These are phyloP conservation scores for Acanthamoeba healyi DNA, from an alignment of 208 protist species.

Conservation along the genomic window DNA sequence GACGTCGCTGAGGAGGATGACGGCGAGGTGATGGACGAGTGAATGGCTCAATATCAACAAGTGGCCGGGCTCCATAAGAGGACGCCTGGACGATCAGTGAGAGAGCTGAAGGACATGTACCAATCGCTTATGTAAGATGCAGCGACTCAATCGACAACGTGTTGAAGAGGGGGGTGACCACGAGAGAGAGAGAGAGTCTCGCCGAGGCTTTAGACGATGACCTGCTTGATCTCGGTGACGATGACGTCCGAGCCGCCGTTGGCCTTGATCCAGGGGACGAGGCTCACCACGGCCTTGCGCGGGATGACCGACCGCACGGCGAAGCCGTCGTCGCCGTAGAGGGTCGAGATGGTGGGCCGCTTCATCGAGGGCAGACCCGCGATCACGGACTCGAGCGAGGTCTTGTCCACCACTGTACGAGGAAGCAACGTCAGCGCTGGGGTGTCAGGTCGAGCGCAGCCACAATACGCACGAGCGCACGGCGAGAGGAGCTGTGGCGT, in stretches of 20 bases:
- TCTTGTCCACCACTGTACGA: background rate
- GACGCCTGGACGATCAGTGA: background rate
- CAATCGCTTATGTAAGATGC: too few species aligned
- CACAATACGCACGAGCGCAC: too few species aligned
- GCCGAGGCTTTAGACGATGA: conserved; percentile 58
- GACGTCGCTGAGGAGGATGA: background rate
- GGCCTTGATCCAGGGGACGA: conserved; percentile 78
- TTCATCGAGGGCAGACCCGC: conserved; percentile 72
- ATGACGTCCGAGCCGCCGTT: conserved; percentile 76
- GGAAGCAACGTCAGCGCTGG: too few species aligned
- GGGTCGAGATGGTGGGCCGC: conserved; percentile 74
- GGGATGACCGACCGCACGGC: conserved; percentile 73
- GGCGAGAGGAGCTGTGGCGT: too few species aligned
- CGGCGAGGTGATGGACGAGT: too few species aligned
- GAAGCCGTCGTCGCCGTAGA: conserved; percentile 75
- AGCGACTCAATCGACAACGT: too few species aligned
- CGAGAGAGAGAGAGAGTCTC: too few species aligned
- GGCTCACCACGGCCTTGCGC: conserved; percentile 59
- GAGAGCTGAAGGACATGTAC: background rate
- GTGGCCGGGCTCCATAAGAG: too few species aligned
- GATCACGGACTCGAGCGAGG: conserved; percentile 52
- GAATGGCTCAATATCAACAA: too few species aligned
- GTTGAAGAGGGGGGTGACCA: too few species aligned
- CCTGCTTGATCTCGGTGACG: conserved; percentile 76
- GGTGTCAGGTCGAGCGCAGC: too few species aligned